Conservation (phyloP, 2,329 filamentous ascomycete species). For the Aureobasidium namibiae region DNA sequence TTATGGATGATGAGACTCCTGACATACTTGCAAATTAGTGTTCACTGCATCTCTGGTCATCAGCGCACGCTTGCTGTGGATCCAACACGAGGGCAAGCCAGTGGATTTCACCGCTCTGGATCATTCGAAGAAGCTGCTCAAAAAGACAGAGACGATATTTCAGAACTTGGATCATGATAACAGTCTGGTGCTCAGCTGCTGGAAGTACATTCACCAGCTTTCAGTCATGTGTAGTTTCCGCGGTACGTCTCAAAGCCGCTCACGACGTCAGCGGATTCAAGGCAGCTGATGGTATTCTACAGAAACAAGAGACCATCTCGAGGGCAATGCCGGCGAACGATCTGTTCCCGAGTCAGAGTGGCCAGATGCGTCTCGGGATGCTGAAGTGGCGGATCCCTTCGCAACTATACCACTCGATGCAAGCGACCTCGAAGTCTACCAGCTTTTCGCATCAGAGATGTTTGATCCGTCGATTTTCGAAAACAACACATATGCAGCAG, state of each 20-base stretch:
- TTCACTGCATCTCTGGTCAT: slow-evolving; percentile 11
- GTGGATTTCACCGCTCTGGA: neutral
- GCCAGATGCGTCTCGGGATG: neutral
- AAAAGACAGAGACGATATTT: neutral
- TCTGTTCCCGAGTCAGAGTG: neutral
- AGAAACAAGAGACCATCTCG: neutral
- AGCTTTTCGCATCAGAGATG: neutral
- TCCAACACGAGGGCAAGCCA: neutral
- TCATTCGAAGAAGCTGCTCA: neutral
- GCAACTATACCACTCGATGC: neutral
- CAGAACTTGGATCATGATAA: neutral
- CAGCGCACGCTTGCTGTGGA: neutral
- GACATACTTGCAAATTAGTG: neutral
- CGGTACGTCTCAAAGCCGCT: neutral
- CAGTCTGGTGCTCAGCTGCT: neutral
- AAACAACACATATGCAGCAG: neutral
- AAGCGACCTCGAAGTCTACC: neutral
- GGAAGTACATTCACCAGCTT: neutral
- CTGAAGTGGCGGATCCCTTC: neutral
- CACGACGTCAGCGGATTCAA: neutral
- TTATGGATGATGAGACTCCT: neutral
- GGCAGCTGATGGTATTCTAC: neutral
- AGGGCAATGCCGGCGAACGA: neutral
- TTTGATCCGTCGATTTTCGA: neutral
- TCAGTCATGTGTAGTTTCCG: neutral